Percentiles rank a stretch among this genome's conserved stretches.
phyloP scores from a whole-genome alignment of 139 green algal species.

The Volvox reticuliferus region DNA sequence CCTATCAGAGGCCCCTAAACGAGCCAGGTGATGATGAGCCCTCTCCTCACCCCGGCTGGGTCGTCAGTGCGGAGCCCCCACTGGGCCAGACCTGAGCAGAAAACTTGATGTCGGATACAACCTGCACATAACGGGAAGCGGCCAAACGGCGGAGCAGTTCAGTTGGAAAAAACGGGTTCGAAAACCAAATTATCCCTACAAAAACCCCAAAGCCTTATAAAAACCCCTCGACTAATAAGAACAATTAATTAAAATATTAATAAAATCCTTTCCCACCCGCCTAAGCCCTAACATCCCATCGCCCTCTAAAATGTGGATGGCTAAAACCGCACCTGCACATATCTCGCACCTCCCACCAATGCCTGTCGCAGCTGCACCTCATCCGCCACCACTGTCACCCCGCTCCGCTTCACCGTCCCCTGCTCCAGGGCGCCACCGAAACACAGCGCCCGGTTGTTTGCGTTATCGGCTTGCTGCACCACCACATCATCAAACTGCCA shows the following conservation, averaged over 20 bases:
- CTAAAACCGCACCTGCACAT: constrained; percentile 26
- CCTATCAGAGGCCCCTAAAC: too few species aligned
- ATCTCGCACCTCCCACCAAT: neutral
- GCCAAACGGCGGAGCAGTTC: neutral
- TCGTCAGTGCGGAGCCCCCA: neutral
- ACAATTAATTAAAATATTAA: too few species aligned
- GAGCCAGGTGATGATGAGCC: neutral
- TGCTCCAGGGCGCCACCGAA: constrained; percentile 23
- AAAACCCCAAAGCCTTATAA: too few species aligned
- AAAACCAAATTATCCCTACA: too few species aligned
- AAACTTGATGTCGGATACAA: constrained; percentile 21
- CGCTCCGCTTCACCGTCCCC: neutral
- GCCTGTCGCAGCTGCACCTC: constrained; percentile 29
- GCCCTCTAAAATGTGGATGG: too few species aligned
- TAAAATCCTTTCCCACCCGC: too few species aligned
- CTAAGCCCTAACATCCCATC: too few species aligned
- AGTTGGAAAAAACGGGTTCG: too few species aligned
- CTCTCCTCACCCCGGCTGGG: neutral
- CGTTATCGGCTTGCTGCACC: constrained; percentile 2
- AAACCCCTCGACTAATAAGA: too few species aligned
- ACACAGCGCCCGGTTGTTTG: constrained; percentile 7
- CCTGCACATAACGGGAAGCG: neutral
- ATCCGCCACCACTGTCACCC: neutral
- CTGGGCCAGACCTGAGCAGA: constrained; percentile 3
- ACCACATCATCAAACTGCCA: neutral